phyloP scores from a whole-genome alignment of 1,284 basidiomycete genomes.

The Jaminaea rosea region DNA sequence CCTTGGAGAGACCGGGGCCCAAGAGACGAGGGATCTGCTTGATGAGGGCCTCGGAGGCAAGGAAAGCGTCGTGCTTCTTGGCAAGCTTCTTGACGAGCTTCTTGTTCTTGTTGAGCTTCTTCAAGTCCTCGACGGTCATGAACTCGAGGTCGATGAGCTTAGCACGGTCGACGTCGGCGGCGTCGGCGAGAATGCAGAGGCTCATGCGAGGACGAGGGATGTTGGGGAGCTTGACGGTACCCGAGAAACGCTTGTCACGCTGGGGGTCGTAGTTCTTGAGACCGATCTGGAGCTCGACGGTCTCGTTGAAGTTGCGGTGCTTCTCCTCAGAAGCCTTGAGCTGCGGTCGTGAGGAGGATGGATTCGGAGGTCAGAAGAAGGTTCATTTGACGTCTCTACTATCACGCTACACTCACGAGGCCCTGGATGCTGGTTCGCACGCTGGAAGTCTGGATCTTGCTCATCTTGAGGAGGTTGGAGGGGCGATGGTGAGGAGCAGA shows the following conservation, averaged over 20 bases:
- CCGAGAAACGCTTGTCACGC: slow-evolving; percentile 48
- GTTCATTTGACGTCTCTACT: no score
- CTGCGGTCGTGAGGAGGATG: slow-evolving; percentile 5
- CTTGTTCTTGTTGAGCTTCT: slow-evolving; percentile 99
- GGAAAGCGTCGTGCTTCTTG: slow-evolving; percentile 99
- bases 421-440: slow-evolving; percentile 43
- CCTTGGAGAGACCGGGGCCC: slow-evolving; percentile 98
- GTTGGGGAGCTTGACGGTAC: slow-evolving; percentile 67
- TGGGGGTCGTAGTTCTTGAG: slow-evolving; percentile 48
- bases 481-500: neutral
- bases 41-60: slow-evolving; percentile 94
- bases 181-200: slow-evolving; percentile 98
- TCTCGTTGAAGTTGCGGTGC: slow-evolving; percentile 46
- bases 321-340: slow-evolving; percentile 44
- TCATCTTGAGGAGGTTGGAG: slow-evolving; percentile 6
- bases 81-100: slow-evolving; percentile 99
- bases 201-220: slow-evolving; percentile 98
- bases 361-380: no score
- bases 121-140: slow-evolving; percentile 99
- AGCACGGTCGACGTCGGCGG: slow-evolving; percentile 94
- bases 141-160: slow-evolving; percentile 92
- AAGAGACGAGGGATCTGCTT: slow-evolving; percentile 99
- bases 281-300: slow-evolving; percentile 48
- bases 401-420: no score
- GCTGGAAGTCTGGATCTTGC: slow-evolving; percentile 43